Conservation (phyloP, 441 rosid genomes). For the Sinapis alba region DNA sequence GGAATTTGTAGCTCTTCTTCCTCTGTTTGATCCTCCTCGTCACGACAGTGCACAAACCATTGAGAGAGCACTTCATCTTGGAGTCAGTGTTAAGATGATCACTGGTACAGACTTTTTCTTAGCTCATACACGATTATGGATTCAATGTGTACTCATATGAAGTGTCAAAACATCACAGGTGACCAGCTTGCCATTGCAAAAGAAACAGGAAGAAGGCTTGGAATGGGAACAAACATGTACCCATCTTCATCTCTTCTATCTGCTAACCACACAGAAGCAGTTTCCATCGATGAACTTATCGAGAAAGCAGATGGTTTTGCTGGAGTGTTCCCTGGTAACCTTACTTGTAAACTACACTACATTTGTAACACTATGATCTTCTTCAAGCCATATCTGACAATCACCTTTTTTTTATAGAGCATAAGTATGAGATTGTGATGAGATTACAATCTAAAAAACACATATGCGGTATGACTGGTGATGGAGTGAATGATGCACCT, state of each 20-base stretch:
- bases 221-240: constrained; percentile 8
- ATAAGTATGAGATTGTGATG: constrained; percentile 50
- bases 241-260: neutral
- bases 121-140: neutral
- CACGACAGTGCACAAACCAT: constrained; percentile 54
- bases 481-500: constrained; percentile 66
- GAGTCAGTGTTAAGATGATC: constrained; percentile 60
- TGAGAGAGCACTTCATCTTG: constrained; percentile 53
- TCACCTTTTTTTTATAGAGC: neutral
- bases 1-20: constrained; percentile 58
- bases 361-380: no score
- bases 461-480: constrained; percentile 61
- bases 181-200: constrained; percentile 47
- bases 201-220: constrained; percentile 52
- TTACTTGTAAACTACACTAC: neutral
- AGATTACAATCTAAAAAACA: constrained; percentile 52
- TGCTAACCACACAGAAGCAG: neutral
- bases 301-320: constrained; percentile 6
- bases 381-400: neutral
- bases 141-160: neutral
- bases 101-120: constrained; percentile 36
- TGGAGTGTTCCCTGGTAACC: neutral
- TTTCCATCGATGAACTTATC: constrained; percentile 35
- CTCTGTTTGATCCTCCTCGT: constrained; percentile 56
- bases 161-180: neutral